Evolutionary conservation across 2,329 filamentous ascomycete genomes (phyloP).

Genomic region (Bipolaris oryzae): DNA sequence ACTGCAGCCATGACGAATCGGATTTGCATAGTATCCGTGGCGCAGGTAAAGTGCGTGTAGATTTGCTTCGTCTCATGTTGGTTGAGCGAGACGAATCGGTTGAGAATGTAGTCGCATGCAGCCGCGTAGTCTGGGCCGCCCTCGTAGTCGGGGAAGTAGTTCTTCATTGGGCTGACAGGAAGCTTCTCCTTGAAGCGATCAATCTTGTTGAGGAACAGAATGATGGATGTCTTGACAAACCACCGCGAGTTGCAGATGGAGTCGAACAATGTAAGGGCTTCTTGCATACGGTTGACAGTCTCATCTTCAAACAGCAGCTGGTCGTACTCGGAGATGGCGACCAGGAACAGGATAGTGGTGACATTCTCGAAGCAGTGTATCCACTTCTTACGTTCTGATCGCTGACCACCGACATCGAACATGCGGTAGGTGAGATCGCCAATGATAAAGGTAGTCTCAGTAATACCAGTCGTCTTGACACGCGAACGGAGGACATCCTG

Average conservation of each 20-base stretch:
- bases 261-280: slow-evolving; percentile 73
- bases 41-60: slow-evolving; percentile 99
- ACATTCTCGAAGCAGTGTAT: slow-evolving; percentile 95
- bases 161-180: slow-evolving; percentile 74
- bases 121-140: slow-evolving; percentile 90
- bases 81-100: slow-evolving; percentile 97
- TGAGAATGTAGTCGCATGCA: slow-evolving; percentile 98
- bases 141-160: slow-evolving; percentile 81
- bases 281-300: slow-evolving; percentile 79
- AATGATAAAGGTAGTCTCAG: slow-evolving; percentile 94
- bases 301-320: slow-evolving; percentile 95
- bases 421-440: slow-evolving; percentile 94
- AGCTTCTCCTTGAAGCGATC: slow-evolving; percentile 78
- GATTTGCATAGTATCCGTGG: slow-evolving; percentile 98
- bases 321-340: slow-evolving; percentile 97
- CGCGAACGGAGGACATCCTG: slow-evolving; percentile 93
- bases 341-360: slow-evolving; percentile 93
- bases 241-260: slow-evolving; percentile 75
- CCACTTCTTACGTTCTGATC: slow-evolving; percentile 96
- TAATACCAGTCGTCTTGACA: slow-evolving; percentile 98
- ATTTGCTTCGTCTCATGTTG: slow-evolving; percentile 99
- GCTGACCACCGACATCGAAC: slow-evolving; percentile 92
- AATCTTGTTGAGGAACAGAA: slow-evolving; percentile 77
- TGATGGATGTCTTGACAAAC: slow-evolving; percentile 76
- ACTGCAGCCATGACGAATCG: slow-evolving; percentile 99